Conservation (phyloP, 495 filamentous ascomycete species). For the Aspergillus wentii region DNA sequence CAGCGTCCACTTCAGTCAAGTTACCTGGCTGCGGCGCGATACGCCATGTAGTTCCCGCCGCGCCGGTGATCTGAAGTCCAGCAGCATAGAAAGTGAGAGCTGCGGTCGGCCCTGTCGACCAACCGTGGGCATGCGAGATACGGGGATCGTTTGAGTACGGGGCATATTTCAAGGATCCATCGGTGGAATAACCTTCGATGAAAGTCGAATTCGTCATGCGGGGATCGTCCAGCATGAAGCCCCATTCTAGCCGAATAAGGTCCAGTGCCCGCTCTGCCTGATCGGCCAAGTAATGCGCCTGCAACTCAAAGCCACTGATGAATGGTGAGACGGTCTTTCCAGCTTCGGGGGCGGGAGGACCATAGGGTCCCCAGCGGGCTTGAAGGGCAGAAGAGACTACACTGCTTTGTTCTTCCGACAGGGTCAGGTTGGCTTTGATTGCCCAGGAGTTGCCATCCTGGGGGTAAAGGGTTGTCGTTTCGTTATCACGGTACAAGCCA, state of each 20-base stretch:
- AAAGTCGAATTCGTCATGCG: conserved; percentile 57
- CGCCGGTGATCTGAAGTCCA: conserved; percentile 42
- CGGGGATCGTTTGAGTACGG: conserved; percentile 48
- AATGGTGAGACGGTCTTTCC: conserved; percentile 53
- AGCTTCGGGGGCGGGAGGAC: conserved; percentile 53
- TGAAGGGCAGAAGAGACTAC: conserved; percentile 38
- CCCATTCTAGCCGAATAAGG: conserved; percentile 50
- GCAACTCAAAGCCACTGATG: conserved; percentile 51
- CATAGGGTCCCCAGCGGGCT: conserved; percentile 47
- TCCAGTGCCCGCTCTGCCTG: conserved; percentile 41
- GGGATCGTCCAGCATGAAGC: conserved; percentile 53
- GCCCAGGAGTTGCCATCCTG: conserved; percentile 47
- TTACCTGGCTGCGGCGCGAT: conserved; percentile 43
- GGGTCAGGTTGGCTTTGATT: conserved; percentile 33
- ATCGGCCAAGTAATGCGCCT: conserved; percentile 45
- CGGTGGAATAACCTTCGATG: conserved; percentile 52
- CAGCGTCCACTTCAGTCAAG: conserved; percentile 44
- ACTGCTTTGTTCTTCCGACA: conserved; percentile 10
- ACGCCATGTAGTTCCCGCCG: conserved; percentile 40
- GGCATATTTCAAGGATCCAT: conserved; percentile 52
- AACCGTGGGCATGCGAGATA: conserved; percentile 55
- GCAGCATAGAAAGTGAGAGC: conserved; percentile 43
- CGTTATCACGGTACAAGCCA: conserved; percentile 29
- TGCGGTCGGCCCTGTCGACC: conserved; percentile 52
- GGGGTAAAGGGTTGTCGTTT: conserved; percentile 33